These are phyloP conservation scores for Dothidotthia symphoricarpi DNA, from an alignment of 2,329 filamentous ascomycete genomes.

Conservation along the genomic window DNA sequence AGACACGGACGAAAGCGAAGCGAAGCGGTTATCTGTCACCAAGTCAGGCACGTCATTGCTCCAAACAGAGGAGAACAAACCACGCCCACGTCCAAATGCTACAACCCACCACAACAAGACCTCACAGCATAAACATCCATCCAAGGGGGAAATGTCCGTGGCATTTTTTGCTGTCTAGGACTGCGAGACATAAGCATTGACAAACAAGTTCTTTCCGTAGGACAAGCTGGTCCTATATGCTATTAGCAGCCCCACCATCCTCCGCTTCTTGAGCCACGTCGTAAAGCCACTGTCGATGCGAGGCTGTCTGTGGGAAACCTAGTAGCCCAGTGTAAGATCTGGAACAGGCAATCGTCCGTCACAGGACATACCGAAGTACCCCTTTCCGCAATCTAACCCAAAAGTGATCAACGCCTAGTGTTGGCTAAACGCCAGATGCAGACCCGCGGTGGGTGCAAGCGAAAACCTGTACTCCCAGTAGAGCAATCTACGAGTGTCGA, in stretches of 20 bases:
- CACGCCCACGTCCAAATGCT: too few relatives aligned
- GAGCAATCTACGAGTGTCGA: not conserved
- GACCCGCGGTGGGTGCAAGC: conserved; percentile 1
- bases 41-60: conserved; percentile 13
- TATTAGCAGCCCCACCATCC: conserved; percentile 24
- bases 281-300: conserved; percentile 3
- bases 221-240: conserved; percentile 22
- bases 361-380: conserved; percentile 16
- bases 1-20: too few relatives aligned
- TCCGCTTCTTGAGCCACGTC: conserved; percentile 8
- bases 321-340: conserved; percentile 19
- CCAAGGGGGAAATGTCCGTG: conserved; percentile 2
- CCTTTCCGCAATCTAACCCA: conserved; percentile 2
- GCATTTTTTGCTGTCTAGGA: conserved; percentile 6
- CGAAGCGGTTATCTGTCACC: conserved; percentile 8
- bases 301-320: conserved; percentile 8
- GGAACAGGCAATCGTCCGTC: conserved; percentile 12
- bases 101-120: not conserved
- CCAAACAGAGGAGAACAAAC: conserved; percentile 12
- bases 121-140: not conserved
- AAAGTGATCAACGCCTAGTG: not conserved
- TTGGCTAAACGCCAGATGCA: not conserved
- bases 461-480: conserved; percentile 6
- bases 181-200: conserved; percentile 6
- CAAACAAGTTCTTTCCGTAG: conserved; percentile 17